Base-by-base conservation (phyloP, 495 filamentous ascomycete species). In the Diplogelasinospora grovesii region DNA sequence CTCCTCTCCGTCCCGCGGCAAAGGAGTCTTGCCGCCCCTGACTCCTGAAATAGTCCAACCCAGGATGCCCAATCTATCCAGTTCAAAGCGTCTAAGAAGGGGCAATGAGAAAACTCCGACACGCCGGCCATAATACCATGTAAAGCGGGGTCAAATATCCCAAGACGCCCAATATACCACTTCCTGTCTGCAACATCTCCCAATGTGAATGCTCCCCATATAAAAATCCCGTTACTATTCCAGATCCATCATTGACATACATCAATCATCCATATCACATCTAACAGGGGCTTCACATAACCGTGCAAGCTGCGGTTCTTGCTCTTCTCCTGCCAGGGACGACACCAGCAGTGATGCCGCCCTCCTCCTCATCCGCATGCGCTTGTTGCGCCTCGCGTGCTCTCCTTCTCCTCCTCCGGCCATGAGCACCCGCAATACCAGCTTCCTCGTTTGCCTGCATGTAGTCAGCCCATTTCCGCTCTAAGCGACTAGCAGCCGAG, bases 371-470 rank as follows among this genome's bases (percentile, higher is more conserved):
- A 57, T 89, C 83, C 27, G 75, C 81, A 21, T 86, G 83, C 26
- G 83, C 64, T 54, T 78, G 66, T 55, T 80, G 74, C 8, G 89
- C 87, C 57, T 92, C 86, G 21, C 86, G 72, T 4, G 83, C 82
- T 37, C 87, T 73, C 20, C 89, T 68, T 45, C 88, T 68, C 33
- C 89, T 64, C 40, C 89, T 65, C 25, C 88, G 68, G 0, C 69
- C 62, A 1, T 78, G 77, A 0, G 68, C 69, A 0, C 77, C 79
- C 1, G 52, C 70, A 1, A 73, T 75, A 0, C 83, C 86, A 0
- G 83, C 86, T 54, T 96, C 93, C 51, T 95, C 85, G 16, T 74
- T 83, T 5, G 84, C 79, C 63, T 90, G 82, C 92, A 96, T 97
- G 48, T 88, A 90, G 22, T 94, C 83, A 0, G 81, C 86, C 92